A percentile compares a stretch with the other conserved stretches of the same genome.
Evolutionary conservation across 2,329 filamentous ascomycete genomes (phyloP).

Genomic region (Rutstroemia sp.): DNA sequence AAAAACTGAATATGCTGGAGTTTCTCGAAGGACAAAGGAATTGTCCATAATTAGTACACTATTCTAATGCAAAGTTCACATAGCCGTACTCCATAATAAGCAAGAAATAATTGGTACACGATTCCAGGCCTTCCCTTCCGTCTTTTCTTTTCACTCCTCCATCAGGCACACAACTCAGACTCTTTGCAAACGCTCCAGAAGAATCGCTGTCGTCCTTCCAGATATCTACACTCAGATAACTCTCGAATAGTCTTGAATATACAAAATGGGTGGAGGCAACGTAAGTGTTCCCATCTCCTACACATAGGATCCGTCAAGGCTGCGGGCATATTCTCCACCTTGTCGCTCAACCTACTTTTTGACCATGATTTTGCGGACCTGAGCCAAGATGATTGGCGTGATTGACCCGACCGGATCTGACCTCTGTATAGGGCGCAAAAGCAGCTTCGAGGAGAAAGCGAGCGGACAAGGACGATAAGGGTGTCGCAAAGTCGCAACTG

Average conservation of each 20-base stretch:
- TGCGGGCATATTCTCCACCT: neutral
- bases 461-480: conserved; percentile 49
- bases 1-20: too few species aligned
- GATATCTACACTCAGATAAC: too few species aligned
- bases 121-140: too few species aligned
- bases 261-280: conserved; percentile 15
- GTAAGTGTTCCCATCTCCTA: neutral
- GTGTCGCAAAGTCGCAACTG: conserved; percentile 56
- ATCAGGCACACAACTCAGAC: too few species aligned
- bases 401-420: neutral
- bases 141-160: too few species aligned
- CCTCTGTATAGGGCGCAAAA: conserved; percentile 48
- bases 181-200: too few species aligned
- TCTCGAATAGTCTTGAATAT: neutral
- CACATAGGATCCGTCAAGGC: neutral
- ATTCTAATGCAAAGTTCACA: too few species aligned
- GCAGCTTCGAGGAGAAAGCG: conserved; percentile 48
- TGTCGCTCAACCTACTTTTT: neutral
- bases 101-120: too few species aligned
- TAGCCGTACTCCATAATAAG: too few species aligned
- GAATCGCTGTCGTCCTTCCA: too few species aligned
- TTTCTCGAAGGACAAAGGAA: too few species aligned
- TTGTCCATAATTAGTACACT: too few species aligned
- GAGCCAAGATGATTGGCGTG: neutral
- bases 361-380: neutral